Conservation (phyloP, 176 grass and related monocot species). For the Aegilops bicornis region DNA sequence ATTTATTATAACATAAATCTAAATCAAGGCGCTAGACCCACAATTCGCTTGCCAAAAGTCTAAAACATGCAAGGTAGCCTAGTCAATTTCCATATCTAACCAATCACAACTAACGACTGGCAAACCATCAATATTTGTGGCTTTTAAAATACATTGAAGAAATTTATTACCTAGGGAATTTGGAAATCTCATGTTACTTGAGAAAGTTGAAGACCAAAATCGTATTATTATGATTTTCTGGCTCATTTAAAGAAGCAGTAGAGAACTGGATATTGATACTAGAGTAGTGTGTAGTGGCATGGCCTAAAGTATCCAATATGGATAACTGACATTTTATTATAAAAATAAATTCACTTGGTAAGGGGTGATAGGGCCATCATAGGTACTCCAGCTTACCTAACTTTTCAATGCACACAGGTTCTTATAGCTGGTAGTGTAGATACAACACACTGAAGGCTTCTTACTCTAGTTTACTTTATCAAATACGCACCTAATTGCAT, state of each 20-base stretch:
- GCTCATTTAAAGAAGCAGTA: conserved; percentile 11
- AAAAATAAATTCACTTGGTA: conserved; percentile 4
- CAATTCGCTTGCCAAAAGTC: conserved; percentile 4
- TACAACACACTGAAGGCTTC: not conserved
- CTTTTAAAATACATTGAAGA: not conserved
- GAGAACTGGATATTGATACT: conserved; percentile 4
- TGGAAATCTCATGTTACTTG: conserved; percentile 19
- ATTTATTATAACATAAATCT: not conserved
- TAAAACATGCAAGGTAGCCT: conserved; percentile 9
- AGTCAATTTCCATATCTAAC: conserved; percentile 3
- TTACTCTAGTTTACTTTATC: not conserved
- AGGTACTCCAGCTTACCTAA: not conserved
- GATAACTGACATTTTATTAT: not conserved
- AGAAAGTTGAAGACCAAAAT: conserved; percentile 1
- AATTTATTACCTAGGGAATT: not conserved
- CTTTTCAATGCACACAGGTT: not conserved
- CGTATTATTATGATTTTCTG: not conserved
- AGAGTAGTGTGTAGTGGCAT: not conserved
- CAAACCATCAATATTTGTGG: not conserved
- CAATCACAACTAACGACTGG: not conserved
- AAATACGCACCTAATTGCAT: not conserved
- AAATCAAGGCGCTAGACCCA: not conserved
- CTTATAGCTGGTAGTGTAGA: conserved; percentile 7
- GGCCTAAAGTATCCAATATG: not conserved
- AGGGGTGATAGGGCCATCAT: not conserved